Conservation (phyloP, 495 filamentous ascomycete species). For the Diplogelasinospora grovesii region DNA sequence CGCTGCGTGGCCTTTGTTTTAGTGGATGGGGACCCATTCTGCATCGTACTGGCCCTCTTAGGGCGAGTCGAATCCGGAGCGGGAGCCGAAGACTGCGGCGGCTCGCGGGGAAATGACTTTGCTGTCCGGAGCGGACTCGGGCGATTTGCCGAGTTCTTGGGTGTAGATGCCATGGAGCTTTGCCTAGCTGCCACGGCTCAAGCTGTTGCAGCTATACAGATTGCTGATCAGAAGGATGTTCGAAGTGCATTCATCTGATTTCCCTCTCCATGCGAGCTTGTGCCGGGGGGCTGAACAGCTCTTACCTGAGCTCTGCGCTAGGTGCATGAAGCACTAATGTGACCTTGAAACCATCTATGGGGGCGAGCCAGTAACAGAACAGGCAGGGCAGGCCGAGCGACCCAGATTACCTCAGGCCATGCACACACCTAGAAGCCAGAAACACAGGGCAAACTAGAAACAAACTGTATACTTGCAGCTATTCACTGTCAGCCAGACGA, state of each 20-base stretch:
- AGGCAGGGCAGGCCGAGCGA: neutral
- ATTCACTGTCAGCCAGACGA: too few relatives aligned
- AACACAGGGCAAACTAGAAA: too few relatives aligned
- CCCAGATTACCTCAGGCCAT: too few relatives aligned
- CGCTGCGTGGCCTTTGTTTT: slow-evolving; percentile 21
- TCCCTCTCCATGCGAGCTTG: neutral
- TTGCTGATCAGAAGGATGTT: slow-evolving; percentile 11
- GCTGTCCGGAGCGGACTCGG: slow-evolving; percentile 19
- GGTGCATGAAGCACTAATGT: slow-evolving; percentile 15
- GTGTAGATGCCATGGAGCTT: slow-evolving; percentile 19
- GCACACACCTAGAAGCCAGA: too few relatives aligned
- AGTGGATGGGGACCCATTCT: slow-evolving; percentile 42
- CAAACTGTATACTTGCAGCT: too few relatives aligned
- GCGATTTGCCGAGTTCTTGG: slow-evolving; percentile 7
- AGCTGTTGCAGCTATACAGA: slow-evolving; percentile 18
- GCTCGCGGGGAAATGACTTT: slow-evolving; percentile 21
- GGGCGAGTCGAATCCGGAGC: slow-evolving; percentile 29
- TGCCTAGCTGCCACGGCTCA: slow-evolving; percentile 6
- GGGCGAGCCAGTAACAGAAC: neutral
- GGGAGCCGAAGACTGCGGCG: slow-evolving; percentile 8
- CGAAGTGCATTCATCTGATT: neutral
- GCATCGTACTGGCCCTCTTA: slow-evolving; percentile 57
- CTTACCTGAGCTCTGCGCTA: slow-evolving; percentile 14
- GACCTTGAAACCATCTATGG: slow-evolving; percentile 16
- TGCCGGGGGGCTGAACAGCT: too few relatives aligned